phyloP scores from a whole-genome alignment of 2,329 filamentous ascomycete species.

The Cytospora schulzeri region DNA sequence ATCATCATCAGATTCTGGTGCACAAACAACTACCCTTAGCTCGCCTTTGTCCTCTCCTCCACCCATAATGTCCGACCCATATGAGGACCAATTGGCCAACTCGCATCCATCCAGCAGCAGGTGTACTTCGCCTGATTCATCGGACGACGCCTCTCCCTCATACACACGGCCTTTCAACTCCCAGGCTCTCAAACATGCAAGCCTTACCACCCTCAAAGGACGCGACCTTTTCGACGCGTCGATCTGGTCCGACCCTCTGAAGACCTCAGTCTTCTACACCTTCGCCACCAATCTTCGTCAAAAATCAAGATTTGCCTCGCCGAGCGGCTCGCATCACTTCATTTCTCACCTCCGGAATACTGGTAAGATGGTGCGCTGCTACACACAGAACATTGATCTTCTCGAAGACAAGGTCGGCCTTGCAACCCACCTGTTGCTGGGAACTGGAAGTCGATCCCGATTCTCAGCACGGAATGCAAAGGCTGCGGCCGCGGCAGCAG shows the following conservation, averaged over 20 bases:
- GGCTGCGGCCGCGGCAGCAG: constrained; percentile 15
- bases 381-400: constrained; percentile 76
- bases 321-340: constrained; percentile 68
- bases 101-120: constrained; percentile 43
- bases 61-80: constrained; percentile 54
- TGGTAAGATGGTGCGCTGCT: constrained; percentile 70
- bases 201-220: constrained; percentile 66
- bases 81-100: constrained; percentile 37
- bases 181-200: constrained; percentile 34
- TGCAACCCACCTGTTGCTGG: constrained; percentile 61
- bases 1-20: constrained; percentile 28
- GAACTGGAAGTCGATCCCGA: constrained; percentile 62
- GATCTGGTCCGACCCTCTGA: constrained; percentile 68
- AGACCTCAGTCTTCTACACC: constrained; percentile 71
- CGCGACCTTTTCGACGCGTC: constrained; percentile 71
- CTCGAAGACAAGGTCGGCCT: constrained; percentile 72
- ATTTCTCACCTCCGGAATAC: constrained; percentile 67
- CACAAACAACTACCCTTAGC: constrained; percentile 35
- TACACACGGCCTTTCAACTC: constrained; percentile 36
- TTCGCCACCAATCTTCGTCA: constrained; percentile 70
- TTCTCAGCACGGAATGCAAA: constrained; percentile 48
- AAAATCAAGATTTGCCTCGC: constrained; percentile 63
- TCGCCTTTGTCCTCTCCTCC: constrained; percentile 62
- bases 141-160: constrained; percentile 44
- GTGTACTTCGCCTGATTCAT: constrained; percentile 48